phyloP scores from a whole-genome alignment of 495 filamentous ascomycete genomes.

The Aspergillus indologenus region DNA sequence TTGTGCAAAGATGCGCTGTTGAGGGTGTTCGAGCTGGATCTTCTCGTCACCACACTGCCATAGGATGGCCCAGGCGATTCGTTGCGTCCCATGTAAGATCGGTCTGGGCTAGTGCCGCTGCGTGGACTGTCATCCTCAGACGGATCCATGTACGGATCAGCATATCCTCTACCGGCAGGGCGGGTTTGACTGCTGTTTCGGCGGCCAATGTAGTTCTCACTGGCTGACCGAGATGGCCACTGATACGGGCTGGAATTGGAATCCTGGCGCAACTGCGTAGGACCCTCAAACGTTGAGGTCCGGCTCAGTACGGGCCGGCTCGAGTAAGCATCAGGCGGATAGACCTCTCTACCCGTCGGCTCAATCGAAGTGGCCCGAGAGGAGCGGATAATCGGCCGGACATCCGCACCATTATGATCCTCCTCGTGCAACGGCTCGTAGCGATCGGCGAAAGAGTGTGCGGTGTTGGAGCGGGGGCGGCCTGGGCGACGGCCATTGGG shows the following conservation, averaged over 20 bases:
- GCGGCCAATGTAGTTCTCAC: slow-evolving; percentile 49
- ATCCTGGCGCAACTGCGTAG: slow-evolving; percentile 51
- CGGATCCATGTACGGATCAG: slow-evolving; percentile 62
- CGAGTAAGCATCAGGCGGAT: slow-evolving; percentile 23
- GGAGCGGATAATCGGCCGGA: slow-evolving; percentile 62
- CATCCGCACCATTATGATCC: slow-evolving; percentile 36
- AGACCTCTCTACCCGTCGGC: slow-evolving; percentile 34
- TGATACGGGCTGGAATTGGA: slow-evolving; percentile 41
- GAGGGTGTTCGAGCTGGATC: slow-evolving; percentile 48
- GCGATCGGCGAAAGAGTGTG: slow-evolving; percentile 58
- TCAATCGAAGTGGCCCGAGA: slow-evolving; percentile 39
- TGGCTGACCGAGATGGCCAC: slow-evolving; percentile 54
- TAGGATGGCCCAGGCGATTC: slow-evolving; percentile 62
- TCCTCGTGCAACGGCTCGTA: slow-evolving; percentile 59
- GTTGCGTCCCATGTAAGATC: slow-evolving; percentile 49
- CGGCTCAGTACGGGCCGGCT: slow-evolving; percentile 46
- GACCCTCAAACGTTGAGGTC: slow-evolving; percentile 55
- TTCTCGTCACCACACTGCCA: slow-evolving; percentile 57
- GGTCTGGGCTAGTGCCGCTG: slow-evolving; percentile 58
- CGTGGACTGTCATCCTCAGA: slow-evolving; percentile 57
- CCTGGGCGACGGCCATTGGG: slow-evolving; percentile 35
- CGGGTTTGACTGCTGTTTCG: slow-evolving; percentile 44
- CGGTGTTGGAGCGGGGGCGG: slow-evolving; percentile 60
- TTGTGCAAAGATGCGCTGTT: slow-evolving; percentile 46
- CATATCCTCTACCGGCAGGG: slow-evolving; percentile 35